Evolutionary conservation across 2,329 filamentous ascomycete genomes (phyloP).

Genomic region (Pseudocercospora fijiensis): DNA sequence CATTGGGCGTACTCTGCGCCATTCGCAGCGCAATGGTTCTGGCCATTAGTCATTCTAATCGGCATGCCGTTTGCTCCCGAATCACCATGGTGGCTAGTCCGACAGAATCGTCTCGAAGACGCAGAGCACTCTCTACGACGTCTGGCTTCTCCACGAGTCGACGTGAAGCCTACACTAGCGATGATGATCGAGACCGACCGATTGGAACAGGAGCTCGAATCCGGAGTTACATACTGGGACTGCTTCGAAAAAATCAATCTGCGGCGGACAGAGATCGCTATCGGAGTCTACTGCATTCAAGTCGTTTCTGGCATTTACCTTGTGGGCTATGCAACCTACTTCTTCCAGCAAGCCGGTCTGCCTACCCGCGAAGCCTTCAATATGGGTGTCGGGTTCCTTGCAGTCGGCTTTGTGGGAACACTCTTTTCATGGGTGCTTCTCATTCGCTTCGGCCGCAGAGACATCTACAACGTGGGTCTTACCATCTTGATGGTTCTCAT

Average conservation of each 20-base stretch:
- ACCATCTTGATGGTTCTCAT: conserved; percentile 38
- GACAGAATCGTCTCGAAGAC: conserved; percentile 37
- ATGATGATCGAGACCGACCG: conserved; percentile 43
- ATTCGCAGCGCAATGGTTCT: conserved; percentile 49
- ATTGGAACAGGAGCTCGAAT: conserved; percentile 42
- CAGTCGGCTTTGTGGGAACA: conserved; percentile 46
- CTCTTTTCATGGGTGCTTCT: conserved; percentile 45
- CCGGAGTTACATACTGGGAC: conserved; percentile 41
- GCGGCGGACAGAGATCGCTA: conserved; percentile 46
- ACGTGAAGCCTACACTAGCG: conserved; percentile 42
- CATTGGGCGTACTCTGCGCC: conserved; percentile 49
- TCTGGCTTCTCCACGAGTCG: conserved; percentile 41
- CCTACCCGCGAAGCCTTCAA: conserved; percentile 42
- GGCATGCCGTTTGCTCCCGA: conserved; percentile 42
- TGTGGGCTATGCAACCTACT: conserved; percentile 49
- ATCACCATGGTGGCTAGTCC: conserved; percentile 43
- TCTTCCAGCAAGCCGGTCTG: conserved; percentile 49
- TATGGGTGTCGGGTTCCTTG: conserved; percentile 45
- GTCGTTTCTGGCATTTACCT: conserved; percentile 46
- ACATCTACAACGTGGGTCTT: conserved; percentile 44
- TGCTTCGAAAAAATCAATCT: conserved; percentile 46
- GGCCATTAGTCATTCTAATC: conserved; percentile 41
- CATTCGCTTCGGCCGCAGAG: conserved; percentile 41
- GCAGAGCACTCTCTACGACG: conserved; percentile 39
- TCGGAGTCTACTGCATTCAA: conserved; percentile 47